Evolutionary conservation across 1,284 basidiomycete species (phyloP), one percentile per base, ranked within the genome.

Genomic region (Microbotryum scabiosae): DNA sequence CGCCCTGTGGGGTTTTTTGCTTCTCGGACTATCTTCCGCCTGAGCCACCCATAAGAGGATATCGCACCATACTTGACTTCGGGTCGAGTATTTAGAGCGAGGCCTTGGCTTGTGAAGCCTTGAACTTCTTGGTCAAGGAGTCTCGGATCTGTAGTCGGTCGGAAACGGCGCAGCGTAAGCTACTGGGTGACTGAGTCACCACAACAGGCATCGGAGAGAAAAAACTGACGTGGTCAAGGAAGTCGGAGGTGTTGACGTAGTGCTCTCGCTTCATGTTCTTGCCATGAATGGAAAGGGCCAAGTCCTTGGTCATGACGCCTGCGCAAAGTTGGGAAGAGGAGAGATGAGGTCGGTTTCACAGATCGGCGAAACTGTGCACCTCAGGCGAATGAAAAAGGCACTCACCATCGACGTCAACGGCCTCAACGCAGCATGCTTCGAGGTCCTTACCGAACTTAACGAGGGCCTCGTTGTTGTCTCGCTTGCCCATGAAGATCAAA

Each of bases 241-340:
- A 96, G 58, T 83, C 87, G 74, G 87, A 83, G 2, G 92, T 97
- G 43, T 90, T 79, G 45, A 93, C 92, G 88, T 91, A 96, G 76
- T 96, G 88, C 71, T 91, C 88, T 69, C 90, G 81, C 78, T 84
- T 84, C 87, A 93, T 86, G 50, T 60, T 69, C 48, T 52, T 43
- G n/a, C 94, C 94, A 74, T 97, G 86, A 74, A 97, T 97, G 16
- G 91, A 86, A 41, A 97, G 81, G 26, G 94, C 94, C 54, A 98
- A 79, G 79, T 98, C 93, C 43, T 14, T 46, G 41, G 20, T 60
- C 45, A 32, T 47, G 36, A 41, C 36, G 36, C 36, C 36, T 41
- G 36, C 16, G 36, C 16, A 18, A 41, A 5, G 3, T 16, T 12
- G 36, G 14, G 14, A 41, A 18, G 36, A 41, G 36, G 14, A 41